These are phyloP conservation scores for Eucalyptus albens DNA, from an alignment of 345 rosid species.

Conservation along the genomic window DNA sequence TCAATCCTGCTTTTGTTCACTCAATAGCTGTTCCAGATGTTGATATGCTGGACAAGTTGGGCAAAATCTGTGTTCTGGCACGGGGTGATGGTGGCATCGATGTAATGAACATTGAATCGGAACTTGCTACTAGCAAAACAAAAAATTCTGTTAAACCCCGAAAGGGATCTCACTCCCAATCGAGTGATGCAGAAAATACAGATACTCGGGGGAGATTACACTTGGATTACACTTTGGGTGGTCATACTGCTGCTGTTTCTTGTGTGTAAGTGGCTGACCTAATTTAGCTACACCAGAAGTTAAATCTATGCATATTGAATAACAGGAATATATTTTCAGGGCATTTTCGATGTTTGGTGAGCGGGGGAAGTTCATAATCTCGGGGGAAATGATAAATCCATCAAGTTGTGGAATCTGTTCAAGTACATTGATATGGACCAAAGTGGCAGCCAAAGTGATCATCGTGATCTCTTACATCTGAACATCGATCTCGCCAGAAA, in stretches of 20 bases:
- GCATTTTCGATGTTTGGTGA: conserved; percentile 66
- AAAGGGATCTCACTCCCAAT: conserved; percentile 45
- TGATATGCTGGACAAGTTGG: conserved; percentile 61
- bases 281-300: not conserved
- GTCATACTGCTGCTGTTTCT: conserved; percentile 82
- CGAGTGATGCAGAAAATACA: conserved; percentile 6
- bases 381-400: conserved; percentile 87
- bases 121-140: conserved; percentile 26
- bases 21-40: conserved; percentile 65
- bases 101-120: conserved; percentile 59
- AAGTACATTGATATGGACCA: conserved; percentile 23
- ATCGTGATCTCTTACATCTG: conserved; percentile 30
- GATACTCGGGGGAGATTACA: conserved; percentile 32
- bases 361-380: conserved; percentile 59
- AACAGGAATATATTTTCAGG: not conserved
- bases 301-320: not conserved
- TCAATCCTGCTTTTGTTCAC: conserved; percentile 91
- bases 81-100: conserved; percentile 77
- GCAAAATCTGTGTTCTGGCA: conserved; percentile 58
- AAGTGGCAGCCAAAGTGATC: conserved; percentile 10
- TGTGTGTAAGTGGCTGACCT: conserved; percentile 24
- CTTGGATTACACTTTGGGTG: conserved; percentile 72
- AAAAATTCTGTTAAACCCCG: conserved; percentile 21
- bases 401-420: conserved; percentile 71
- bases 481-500: conserved; percentile 53